Conservation (phyloP, 768 basidiomycete species). For the Rhizopogon vesiculosus region DNA sequence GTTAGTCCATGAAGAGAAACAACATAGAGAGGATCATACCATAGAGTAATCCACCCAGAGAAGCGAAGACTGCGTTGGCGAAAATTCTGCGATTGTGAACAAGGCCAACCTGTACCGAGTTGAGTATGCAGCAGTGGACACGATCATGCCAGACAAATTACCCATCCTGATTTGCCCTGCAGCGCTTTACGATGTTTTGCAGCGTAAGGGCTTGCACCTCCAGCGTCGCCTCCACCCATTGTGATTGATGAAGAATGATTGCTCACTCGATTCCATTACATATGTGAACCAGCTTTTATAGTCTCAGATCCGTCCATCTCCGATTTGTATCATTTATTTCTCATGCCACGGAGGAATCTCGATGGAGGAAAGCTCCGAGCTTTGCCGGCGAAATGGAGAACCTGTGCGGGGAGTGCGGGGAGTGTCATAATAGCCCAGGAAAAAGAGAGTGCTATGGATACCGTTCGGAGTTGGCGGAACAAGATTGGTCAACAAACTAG, state of each 20-base stretch:
- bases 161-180: conserved; percentile 66
- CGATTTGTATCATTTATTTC: neutral
- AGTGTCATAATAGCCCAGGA: neutral
- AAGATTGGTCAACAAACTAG: neutral
- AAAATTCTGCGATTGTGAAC: conserved; percentile 64
- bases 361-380: neutral
- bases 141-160: conserved; percentile 23
- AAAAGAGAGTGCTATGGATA: no score
- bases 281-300: neutral
- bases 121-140: neutral
- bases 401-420: neutral
- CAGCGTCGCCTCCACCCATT: conserved; percentile 44
- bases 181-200: conserved; percentile 48
- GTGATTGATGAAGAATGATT: conserved; percentile 1
- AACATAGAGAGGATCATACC: conserved; percentile 31
- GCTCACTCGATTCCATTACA: neutral
- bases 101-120: conserved; percentile 42
- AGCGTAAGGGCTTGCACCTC: conserved; percentile 24
- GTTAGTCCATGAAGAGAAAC: neutral
- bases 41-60: conserved; percentile 57
- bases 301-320: neutral
- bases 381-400: neutral
- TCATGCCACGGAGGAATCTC: neutral
- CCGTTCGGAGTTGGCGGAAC: neutral
- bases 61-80: conserved; percentile 70